Conservation (phyloP, 345 rosid genomes). For the Populus simonii region DNA sequence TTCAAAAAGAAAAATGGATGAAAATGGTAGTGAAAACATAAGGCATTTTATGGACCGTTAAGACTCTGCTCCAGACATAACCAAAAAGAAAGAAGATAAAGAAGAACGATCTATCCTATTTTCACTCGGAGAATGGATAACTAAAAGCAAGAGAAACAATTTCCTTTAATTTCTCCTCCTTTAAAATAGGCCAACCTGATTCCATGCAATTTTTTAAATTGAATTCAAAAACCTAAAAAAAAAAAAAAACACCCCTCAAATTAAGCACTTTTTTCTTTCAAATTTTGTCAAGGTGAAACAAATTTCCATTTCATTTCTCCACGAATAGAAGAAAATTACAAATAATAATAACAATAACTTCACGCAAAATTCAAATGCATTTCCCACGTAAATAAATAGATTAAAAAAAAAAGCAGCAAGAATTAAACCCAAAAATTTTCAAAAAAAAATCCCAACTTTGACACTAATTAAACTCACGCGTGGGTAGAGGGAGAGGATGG, state of each 20-base stretch:
- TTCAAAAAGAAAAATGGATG: background rate
- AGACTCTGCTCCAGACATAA: background rate
- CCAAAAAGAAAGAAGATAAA: background rate
- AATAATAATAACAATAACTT: background rate
- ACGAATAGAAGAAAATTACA: background rate
- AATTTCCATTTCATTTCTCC: background rate
- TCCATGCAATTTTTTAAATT: background rate
- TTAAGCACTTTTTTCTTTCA: background rate
- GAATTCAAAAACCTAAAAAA: background rate
- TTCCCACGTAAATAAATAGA: background rate
- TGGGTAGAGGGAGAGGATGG: slow-evolving; percentile 2
- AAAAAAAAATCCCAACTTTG: background rate
- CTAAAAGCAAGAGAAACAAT: background rate
- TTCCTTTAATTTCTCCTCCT: background rate
- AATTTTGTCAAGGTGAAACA: background rate
- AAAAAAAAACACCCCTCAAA: background rate
- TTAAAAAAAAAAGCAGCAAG: background rate
- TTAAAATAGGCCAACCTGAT: background rate
- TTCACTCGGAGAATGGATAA: background rate
- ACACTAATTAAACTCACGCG: background rate
- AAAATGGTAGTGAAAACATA: background rate
- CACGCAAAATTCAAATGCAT: background rate
- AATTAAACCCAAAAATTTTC: background rate
- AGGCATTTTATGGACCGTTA: background rate
- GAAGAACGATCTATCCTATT: too few relatives aligned